A percentile compares a stretch with the other conserved stretches of the same genome.
Evolutionary conservation across 139 green algal species (phyloP).

Genomic region (Mychonastes homosphaera): DNA sequence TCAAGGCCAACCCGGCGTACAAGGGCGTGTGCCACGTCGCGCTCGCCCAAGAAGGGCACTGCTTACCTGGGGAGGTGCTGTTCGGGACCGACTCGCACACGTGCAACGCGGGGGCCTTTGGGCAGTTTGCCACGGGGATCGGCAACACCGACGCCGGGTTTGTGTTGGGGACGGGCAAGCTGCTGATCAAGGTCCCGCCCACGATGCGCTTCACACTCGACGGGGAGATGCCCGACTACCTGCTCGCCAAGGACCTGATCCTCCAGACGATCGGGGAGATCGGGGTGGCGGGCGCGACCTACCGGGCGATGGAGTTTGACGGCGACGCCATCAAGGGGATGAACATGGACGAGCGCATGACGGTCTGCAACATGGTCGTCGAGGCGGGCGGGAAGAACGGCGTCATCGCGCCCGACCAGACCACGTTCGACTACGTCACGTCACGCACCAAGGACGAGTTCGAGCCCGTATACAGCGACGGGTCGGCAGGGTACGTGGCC

Average conservation of each 20-base stretch:
- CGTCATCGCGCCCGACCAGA: slow-evolving; percentile 73
- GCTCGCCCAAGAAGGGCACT: slow-evolving; percentile 64
- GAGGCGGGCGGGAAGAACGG: slow-evolving; percentile 71
- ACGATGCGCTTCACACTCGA: slow-evolving; percentile 91
- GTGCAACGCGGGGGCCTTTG: slow-evolving; percentile 92
- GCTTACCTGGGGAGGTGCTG: slow-evolving; percentile 80
- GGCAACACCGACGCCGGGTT: slow-evolving; percentile 95
- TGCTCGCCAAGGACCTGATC: slow-evolving; percentile 88
- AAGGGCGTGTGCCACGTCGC: slow-evolving; percentile 80
- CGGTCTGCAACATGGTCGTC: slow-evolving; percentile 96
- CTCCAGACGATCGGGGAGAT: slow-evolving; percentile 86
- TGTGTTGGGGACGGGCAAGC: slow-evolving; percentile 93
- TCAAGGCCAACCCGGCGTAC: slow-evolving; percentile 93
- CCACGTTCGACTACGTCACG: slow-evolving; percentile 88
- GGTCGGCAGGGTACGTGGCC: slow-evolving; percentile 46
- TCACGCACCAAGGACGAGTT: slow-evolving; percentile 59
- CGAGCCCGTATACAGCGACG: slow-evolving; percentile 70
- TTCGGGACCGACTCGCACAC: slow-evolving; percentile 97
- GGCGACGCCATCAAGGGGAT: slow-evolving; percentile 70
- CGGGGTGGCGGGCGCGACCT: slow-evolving; percentile 52
- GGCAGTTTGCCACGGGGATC: slow-evolving; percentile 89
- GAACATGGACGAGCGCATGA: slow-evolving; percentile 98
- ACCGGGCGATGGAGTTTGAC: slow-evolving; percentile 84
- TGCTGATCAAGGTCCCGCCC: slow-evolving; percentile 90
- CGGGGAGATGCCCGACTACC: slow-evolving; percentile 85